Evolutionary conservation across 2,329 filamentous ascomycete species (phyloP).

Genomic region (Calonectria fujianensis): DNA sequence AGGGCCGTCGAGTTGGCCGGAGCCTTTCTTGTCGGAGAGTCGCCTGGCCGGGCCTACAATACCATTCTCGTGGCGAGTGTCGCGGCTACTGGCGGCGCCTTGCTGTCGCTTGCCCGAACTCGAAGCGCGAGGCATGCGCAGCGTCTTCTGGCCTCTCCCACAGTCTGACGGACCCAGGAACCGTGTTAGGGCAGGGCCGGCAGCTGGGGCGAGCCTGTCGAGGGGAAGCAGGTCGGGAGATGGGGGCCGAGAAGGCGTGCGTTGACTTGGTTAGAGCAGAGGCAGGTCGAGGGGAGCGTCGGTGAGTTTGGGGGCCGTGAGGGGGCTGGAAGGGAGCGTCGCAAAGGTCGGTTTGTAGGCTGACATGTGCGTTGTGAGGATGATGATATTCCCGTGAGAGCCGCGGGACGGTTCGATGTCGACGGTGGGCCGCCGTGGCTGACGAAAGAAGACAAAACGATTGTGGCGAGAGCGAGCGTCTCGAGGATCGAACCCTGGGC

Average conservation of each 20-base stretch:
- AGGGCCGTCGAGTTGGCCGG: constrained; percentile 65
- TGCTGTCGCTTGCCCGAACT: constrained; percentile 77
- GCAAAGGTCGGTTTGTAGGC: constrained; percentile 48
- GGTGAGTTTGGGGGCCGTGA: constrained; percentile 40
- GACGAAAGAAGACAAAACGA: constrained; percentile 8
- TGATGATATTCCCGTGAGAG: constrained; percentile 38
- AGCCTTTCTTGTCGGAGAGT: constrained; percentile 66
- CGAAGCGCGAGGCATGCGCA: constrained; percentile 78
- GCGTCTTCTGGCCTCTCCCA: constrained; percentile 57
- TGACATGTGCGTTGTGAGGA: constrained; percentile 53
- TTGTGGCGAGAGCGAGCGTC: constrained; percentile 24
- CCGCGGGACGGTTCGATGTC: constrained; percentile 39
- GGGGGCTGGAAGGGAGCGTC: constrained; percentile 47
- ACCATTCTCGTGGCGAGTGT: constrained; percentile 90
- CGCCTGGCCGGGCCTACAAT: constrained; percentile 77
- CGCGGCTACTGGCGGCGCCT: constrained; percentile 78
- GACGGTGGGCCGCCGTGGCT: constrained; percentile 23
- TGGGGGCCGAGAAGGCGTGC: constrained; percentile 35
- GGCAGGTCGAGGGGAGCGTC: constrained; percentile 37
- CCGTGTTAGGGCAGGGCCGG: constrained; percentile 61
- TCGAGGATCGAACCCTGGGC: constrained; percentile 37
- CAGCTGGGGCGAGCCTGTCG: constrained; percentile 59
- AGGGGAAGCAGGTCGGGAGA: constrained; percentile 45
- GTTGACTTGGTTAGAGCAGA: constrained; percentile 41
- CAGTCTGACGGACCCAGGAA: constrained; percentile 61